Conservation (phyloP, 2,329 filamentous ascomycete genomes). For the Corinectria fuckeliana region DNA sequence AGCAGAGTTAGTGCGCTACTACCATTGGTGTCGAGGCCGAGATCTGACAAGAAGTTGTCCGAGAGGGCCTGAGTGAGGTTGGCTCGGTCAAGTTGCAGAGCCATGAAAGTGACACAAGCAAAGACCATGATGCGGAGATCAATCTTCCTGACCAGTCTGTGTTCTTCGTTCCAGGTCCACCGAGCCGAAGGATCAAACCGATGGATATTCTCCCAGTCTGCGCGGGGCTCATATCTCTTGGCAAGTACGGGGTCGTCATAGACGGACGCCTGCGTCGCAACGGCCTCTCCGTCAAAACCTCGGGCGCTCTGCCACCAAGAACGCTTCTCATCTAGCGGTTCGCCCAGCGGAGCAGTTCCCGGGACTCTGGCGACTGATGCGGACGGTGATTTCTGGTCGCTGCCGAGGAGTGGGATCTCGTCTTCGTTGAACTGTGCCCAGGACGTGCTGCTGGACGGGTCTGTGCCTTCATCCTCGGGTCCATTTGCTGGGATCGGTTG, state of each 20-base stretch:
- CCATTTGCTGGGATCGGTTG: background rate
- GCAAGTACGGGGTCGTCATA: slow-evolving; percentile 21
- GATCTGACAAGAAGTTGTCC: slow-evolving; percentile 54
- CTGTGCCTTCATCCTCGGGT: background rate
- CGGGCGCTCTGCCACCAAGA: slow-evolving; percentile 12
- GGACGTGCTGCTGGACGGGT: background rate
- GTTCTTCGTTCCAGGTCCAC: slow-evolving; percentile 51
- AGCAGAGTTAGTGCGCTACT: background rate
- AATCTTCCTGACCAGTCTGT: slow-evolving; percentile 46
- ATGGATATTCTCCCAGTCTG: slow-evolving; percentile 47
- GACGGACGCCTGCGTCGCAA: slow-evolving; percentile 19
- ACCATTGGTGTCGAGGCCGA: slow-evolving; percentile 52
- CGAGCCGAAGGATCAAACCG: slow-evolving; percentile 54
- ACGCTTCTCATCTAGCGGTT: slow-evolving; percentile 6
- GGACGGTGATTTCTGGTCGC: background rate
- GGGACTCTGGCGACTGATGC: background rate
- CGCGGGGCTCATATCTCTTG: slow-evolving; percentile 15
- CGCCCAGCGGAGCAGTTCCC: background rate
- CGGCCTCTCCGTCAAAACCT: slow-evolving; percentile 4
- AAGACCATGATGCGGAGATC: slow-evolving; percentile 54
- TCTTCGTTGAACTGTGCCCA: slow-evolving; percentile 5
- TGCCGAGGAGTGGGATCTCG: slow-evolving; percentile 10
- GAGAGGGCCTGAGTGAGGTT: slow-evolving; percentile 56
- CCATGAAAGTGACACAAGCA: slow-evolving; percentile 50
- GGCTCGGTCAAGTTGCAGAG: slow-evolving; percentile 56